Evolutionary conservation across 345 rosid genomes (phyloP).

Genomic region (Crucihimalaya himalaica): DNA sequence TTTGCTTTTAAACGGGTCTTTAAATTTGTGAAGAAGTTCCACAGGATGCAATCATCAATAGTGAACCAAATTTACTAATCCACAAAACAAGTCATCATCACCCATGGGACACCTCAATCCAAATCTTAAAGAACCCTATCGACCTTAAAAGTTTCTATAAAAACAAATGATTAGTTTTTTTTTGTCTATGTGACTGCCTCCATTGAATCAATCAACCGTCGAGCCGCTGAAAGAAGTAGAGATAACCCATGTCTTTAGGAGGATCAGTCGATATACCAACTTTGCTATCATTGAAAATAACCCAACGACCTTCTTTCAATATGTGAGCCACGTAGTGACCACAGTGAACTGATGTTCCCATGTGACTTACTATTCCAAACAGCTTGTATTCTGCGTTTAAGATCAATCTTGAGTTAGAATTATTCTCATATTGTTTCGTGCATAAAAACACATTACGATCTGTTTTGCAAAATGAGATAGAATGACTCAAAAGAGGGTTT

Average conservation of each 20-base stretch:
- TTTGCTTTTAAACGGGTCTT: not conserved
- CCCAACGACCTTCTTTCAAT: constrained; percentile 85
- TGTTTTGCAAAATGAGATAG: constrained; percentile 3
- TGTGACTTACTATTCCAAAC: constrained; percentile 91
- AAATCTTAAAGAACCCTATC: constrained; percentile 22
- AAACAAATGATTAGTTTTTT: constrained; percentile 20
- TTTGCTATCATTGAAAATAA: constrained; percentile 85
- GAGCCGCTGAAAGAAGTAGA: constrained; percentile 92
- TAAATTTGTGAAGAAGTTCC: not conserved
- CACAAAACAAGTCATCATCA: constrained; percentile 21
- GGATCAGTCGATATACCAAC: constrained; percentile 84
- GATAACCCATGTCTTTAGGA: constrained; percentile 97
- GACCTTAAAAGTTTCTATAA: constrained; percentile 4
- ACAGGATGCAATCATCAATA: not conserved
- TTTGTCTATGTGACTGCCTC: not conserved
- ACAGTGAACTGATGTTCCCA: constrained; percentile 91
- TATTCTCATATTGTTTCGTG: not conserved
- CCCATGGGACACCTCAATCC: constrained; percentile 17
- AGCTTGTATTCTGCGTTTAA: constrained; percentile 73
- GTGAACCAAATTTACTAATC: constrained; percentile 12
- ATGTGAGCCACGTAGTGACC: constrained; percentile 98
- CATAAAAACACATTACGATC: not conserved
- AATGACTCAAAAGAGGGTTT: not conserved
- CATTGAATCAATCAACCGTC: constrained; percentile 43
- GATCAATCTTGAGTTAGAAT: not conserved